Evolutionary conservation across 345 rosid species (phyloP).

Genomic region (Euclidium syriacum): DNA sequence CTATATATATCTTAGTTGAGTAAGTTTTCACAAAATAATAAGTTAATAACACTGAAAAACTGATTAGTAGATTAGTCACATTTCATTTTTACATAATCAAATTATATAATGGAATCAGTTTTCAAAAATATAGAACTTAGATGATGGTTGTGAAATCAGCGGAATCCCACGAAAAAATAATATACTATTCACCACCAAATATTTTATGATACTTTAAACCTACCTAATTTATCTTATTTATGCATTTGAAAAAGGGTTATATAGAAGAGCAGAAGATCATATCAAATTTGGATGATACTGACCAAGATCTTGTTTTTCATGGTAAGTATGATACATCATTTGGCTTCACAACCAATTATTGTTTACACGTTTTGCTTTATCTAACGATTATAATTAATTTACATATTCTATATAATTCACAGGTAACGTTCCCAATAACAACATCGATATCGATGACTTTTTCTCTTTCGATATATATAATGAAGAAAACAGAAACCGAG

Average conservation of each 20-base stretch:
- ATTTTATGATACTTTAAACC: too few species aligned
- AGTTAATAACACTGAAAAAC: too few species aligned
- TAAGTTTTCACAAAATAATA: too few species aligned
- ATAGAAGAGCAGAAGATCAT: constrained; percentile 55
- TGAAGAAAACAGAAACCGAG: constrained; percentile 27
- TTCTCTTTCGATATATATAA: constrained; percentile 56
- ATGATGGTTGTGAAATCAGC: too few species aligned
- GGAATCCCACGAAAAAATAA: too few species aligned
- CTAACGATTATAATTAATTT: background rate
- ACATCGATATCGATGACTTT: constrained; percentile 43
- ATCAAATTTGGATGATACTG: constrained; percentile 37
- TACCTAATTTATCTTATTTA: background rate
- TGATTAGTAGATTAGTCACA: too few species aligned
- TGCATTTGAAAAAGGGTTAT: constrained; percentile 28
- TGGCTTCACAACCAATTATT: background rate
- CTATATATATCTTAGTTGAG: too few species aligned
- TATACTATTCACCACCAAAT: too few species aligned
- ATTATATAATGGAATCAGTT: too few species aligned
- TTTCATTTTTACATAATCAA: too few species aligned
- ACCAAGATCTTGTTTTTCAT: constrained; percentile 33
- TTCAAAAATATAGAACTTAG: too few species aligned
- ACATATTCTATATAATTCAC: background rate
- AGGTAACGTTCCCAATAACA: constrained; percentile 31
- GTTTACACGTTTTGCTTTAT: background rate
- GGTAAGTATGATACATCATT: constrained; percentile 35